Evolutionary conservation across 331 rosid species (phyloP).

Genomic region (Quercus tomentella): DNA sequence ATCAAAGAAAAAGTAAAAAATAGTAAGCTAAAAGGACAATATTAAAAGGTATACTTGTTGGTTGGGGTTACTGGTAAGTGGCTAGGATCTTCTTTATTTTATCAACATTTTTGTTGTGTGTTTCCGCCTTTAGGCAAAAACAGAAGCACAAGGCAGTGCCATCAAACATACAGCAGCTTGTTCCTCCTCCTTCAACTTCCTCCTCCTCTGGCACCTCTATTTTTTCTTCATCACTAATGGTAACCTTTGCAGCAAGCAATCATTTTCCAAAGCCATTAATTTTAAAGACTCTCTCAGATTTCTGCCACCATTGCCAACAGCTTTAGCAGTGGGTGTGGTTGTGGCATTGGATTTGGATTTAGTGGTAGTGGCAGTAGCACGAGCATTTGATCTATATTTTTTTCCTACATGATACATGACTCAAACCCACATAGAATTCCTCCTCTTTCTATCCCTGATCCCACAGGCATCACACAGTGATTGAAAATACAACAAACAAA

Average conservation of each 20-base stretch:
- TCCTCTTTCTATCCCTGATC: too few relatives aligned
- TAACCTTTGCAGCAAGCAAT: slow-evolving; percentile 27
- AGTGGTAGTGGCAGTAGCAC: too few relatives aligned
- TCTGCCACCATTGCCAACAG: too few relatives aligned
- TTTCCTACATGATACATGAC: too few relatives aligned
- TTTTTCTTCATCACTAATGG: slow-evolving; percentile 26
- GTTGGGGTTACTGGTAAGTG: background rate
- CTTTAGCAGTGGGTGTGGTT: too few relatives aligned
- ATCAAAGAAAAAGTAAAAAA: background rate
- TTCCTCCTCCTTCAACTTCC: slow-evolving; percentile 65
- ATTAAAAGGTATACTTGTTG: background rate
- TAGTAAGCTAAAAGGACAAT: background rate
- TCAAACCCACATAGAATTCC: too few relatives aligned
- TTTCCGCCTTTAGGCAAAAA: slow-evolving; percentile 28
- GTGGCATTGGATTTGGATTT: too few relatives aligned
- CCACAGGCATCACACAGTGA: too few relatives aligned
- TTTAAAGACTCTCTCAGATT: background rate
- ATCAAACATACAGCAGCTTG: slow-evolving; percentile 70
- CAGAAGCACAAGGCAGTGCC: slow-evolving; percentile 57
- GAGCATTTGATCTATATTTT: too few relatives aligned
- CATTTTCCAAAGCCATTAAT: slow-evolving; percentile 32
- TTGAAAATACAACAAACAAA: too few relatives aligned
- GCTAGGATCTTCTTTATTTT: background rate
- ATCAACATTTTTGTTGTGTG: background rate
- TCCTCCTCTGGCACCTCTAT: slow-evolving; percentile 35